Conservation (phyloP, 2,329 filamentous ascomycete genomes). For the Plectosphaerella cucumerina region DNA sequence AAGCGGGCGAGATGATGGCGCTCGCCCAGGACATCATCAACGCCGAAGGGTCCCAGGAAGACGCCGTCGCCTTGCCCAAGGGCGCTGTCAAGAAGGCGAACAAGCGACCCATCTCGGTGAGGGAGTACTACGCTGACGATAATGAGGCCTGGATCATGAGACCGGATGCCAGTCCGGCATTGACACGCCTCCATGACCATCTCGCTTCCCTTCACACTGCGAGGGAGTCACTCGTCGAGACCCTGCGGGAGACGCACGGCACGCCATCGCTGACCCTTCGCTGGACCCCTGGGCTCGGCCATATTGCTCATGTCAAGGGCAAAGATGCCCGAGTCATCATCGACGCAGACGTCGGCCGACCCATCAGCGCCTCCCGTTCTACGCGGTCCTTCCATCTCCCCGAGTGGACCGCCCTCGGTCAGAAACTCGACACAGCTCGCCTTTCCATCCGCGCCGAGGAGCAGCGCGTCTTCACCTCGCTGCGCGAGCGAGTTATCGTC, state of each 20-base stretch:
- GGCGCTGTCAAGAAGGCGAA: constrained; percentile 37
- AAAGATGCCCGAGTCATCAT: constrained; percentile 54
- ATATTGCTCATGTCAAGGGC: constrained; percentile 87
- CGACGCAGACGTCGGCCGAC: constrained; percentile 34
- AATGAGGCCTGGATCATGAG: constrained; percentile 63
- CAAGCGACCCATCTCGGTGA: constrained; percentile 40
- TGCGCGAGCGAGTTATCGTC: constrained; percentile 72
- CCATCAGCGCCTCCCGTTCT: constrained; percentile 73
- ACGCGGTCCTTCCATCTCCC: constrained; percentile 81
- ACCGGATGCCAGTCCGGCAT: constrained; percentile 59
- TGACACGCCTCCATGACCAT: constrained; percentile 64
- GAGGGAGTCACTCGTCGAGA: constrained; percentile 56
- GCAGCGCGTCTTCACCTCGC: constrained; percentile 67
- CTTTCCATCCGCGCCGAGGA: constrained; percentile 81
- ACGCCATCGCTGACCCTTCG: constrained; percentile 69
- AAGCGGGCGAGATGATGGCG: constrained; percentile 65
- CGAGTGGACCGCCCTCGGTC: constrained; percentile 80
- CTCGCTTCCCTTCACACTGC: constrained; percentile 57
- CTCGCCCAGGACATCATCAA: constrained; percentile 69
- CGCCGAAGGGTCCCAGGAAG: constrained; percentile 59
- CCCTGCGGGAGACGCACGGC: constrained; percentile 57
- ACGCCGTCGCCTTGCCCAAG: constrained; percentile 51
- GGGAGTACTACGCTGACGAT: constrained; percentile 57
- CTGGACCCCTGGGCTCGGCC: constrained; percentile 82
- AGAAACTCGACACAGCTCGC: constrained; percentile 71